Evolutionary conservation across 164 flowering plant genomes (phyloP).

Genomic region (Tetrastigma voinierianum): DNA sequence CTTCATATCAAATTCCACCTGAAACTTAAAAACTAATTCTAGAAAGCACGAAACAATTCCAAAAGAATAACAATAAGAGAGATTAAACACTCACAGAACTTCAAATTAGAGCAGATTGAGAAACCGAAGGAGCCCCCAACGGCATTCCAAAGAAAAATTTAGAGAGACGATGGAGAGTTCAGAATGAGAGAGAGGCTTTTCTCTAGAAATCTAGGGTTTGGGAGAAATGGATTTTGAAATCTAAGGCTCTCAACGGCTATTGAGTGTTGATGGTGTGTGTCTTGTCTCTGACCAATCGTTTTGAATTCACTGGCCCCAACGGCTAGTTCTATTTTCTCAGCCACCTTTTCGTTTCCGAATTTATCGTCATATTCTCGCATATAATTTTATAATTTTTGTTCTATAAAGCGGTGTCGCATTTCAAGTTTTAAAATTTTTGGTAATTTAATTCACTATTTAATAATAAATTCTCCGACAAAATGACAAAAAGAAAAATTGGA

Average conservation of each 20-base stretch:
- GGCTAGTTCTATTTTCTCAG: conserved; percentile 28
- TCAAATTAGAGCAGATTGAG: background rate
- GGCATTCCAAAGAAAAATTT: background rate
- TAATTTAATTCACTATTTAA: background rate
- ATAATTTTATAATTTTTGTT: background rate
- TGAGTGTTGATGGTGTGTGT: conserved; percentile 1
- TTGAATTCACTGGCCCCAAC: conserved; percentile 16
- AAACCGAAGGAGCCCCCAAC: background rate
- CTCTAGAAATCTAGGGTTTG: background rate
- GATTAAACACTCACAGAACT: background rate
- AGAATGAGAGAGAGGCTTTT: conserved; percentile 5
- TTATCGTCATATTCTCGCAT: background rate
- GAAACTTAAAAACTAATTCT: background rate
- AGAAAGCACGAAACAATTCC: background rate
- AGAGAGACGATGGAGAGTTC: background rate
- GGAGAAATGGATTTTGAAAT: conserved; percentile 8
- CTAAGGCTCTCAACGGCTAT: background rate
- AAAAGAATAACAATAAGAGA: background rate
- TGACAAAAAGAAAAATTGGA: conserved; percentile 17
- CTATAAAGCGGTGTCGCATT: conserved; percentile 8
- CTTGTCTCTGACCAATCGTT: background rate
- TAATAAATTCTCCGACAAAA: background rate
- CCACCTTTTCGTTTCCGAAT: background rate
- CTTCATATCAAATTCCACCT: conserved; percentile 2
- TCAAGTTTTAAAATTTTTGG: conserved; percentile 7